Base-by-base conservation (phyloP, 805 yeast species). In the Ogataea nakhonphanomensis region DNA sequence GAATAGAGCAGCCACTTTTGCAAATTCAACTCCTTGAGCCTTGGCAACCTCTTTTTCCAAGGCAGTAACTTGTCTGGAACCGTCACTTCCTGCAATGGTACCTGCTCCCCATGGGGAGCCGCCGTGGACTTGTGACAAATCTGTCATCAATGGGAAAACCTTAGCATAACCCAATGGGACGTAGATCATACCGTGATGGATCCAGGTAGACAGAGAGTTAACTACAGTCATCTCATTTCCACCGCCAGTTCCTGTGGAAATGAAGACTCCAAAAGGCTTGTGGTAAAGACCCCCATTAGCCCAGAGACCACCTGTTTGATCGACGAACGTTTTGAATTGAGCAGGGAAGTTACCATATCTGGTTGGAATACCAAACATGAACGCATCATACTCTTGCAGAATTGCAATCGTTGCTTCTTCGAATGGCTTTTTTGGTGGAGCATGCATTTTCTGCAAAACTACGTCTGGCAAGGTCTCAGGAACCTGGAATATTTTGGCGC, bases 21-120 rank as follows among this genome's bases (percentile, higher is more conserved):
- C 80, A 66, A 87, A 87, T 28, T 70, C 59, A 45, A 67, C 60
- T 58, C 95, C 96, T 68, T 87, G 95, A 44, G 65, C 66, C 34
- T 58, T 57, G 20, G 88, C 91, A 44, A 85, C 61, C 52, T 73
- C 71, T 59, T 73, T 65, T 64, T 87, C 95, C 43, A 82, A 66
- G 13, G 67, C 72, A 30, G 79, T 53, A 25, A 88, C 83, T 53
- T 69, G 67, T 69, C 95, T 78, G 7, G 84, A 74, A 36, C 95
- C 95, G 57, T 83, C 91, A 37, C 73, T 69, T 35, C 79, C 85
- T 23, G 95, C 89, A 55, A 73, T 69, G 27, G 85, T 67, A 51
- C 95, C 95, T 25, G 95, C 84, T 61, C 95, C 95, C 88, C 89
- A 87, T 33, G 95, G 77, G 15, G 89, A 76, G 41, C 84, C 85